phyloP scores from a whole-genome alignment of 768 basidiomycete genomes.

The Phylloporus rhodoxanthus region DNA sequence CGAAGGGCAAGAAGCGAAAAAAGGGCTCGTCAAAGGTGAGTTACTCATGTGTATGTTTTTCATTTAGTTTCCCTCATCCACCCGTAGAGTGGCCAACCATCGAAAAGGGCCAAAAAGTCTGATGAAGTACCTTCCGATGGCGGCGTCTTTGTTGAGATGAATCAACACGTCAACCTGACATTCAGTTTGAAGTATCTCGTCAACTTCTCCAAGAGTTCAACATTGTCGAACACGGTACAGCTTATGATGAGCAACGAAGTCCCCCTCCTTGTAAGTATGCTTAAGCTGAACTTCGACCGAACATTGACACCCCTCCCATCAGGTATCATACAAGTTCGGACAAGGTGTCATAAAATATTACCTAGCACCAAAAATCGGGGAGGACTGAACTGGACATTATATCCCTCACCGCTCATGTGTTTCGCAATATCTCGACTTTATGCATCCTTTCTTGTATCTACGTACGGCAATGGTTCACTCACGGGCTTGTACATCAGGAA shows the following conservation, averaged over 20 bases:
- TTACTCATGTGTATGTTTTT: background rate
- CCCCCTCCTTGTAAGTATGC: slow-evolving; percentile 64
- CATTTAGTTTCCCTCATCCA: background rate
- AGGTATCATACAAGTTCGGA: slow-evolving; percentile 88
- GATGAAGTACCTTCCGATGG: slow-evolving; percentile 51
- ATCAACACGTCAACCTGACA: slow-evolving; percentile 84
- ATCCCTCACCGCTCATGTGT: slow-evolving; percentile 8
- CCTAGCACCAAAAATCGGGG: slow-evolving; percentile 92
- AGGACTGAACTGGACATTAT: slow-evolving; percentile 45
- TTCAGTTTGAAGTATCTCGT: slow-evolving; percentile 96
- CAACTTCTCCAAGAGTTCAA: slow-evolving; percentile 89
- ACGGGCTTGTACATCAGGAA: background rate
- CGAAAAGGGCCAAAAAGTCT: slow-evolving; percentile 55
- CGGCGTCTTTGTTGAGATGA: slow-evolving; percentile 78
- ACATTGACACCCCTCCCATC: background rate
- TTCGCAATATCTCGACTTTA: slow-evolving; percentile 9
- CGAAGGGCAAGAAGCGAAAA: slow-evolving; percentile 64
- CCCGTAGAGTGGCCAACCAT: slow-evolving; percentile 33
- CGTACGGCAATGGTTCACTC: background rate
- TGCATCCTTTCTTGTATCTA: slow-evolving; percentile 14
- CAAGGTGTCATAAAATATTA: slow-evolving; percentile 91
- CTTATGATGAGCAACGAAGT: slow-evolving; percentile 92
- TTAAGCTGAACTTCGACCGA: background rate
- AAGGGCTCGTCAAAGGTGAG: slow-evolving; percentile 48
- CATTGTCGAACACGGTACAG: slow-evolving; percentile 65